Conservation (phyloP, 257 asterid genomes). For the Paraleonurus japonicus region DNA sequence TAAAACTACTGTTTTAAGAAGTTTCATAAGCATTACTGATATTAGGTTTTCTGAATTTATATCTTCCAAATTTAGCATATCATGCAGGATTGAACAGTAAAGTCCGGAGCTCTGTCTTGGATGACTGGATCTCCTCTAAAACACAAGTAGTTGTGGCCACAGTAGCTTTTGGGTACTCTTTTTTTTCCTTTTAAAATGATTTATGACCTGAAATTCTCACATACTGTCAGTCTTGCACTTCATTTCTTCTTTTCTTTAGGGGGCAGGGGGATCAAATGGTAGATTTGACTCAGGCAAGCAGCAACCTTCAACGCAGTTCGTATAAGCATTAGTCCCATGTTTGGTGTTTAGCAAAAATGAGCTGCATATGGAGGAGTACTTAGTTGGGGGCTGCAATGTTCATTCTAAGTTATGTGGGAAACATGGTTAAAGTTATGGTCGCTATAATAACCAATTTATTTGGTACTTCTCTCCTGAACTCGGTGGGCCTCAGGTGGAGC, state of each 20-base stretch:
- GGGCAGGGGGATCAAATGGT: background rate
- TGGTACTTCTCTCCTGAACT: background rate
- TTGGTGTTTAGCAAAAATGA: no score
- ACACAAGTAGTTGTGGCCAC: constrained; percentile 94
- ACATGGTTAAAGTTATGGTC: background rate
- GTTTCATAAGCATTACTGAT: constrained; percentile 11
- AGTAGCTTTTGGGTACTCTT: constrained; percentile 88
- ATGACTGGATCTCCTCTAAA: constrained; percentile 88
- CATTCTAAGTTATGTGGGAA: background rate
- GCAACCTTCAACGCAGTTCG: no score
- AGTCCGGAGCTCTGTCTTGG: constrained; percentile 79
- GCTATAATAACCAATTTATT: background rate
- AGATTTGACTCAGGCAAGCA: no score
- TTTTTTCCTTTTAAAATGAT: constrained; percentile 1
- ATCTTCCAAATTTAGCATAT: constrained; percentile 57
- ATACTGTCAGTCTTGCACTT: background rate
- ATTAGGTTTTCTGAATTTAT: constrained; percentile 22
- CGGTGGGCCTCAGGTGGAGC: background rate
- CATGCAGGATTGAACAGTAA: constrained; percentile 91
- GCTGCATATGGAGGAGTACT: background rate
- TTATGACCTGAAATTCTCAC: background rate
- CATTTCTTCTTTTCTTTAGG: background rate
- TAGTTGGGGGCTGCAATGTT: background rate
- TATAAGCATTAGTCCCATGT: no score
- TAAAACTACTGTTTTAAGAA: constrained; percentile 14